phyloP scores from a whole-genome alignment of 371 early-diverging fungal genomes.

The Sanchytrium tribonematis region DNA sequence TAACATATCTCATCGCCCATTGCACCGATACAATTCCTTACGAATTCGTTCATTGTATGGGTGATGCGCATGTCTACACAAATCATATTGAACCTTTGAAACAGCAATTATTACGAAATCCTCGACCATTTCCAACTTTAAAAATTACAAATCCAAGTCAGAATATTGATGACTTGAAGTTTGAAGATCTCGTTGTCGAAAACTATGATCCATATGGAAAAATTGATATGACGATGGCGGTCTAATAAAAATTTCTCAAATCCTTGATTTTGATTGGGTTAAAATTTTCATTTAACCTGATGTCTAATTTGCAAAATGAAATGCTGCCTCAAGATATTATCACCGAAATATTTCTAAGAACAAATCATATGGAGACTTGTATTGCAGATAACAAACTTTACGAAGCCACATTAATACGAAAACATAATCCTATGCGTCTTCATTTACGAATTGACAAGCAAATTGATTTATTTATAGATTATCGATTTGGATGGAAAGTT shows the following conservation, averaged over 20 bases:
- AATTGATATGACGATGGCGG: slow-evolving; percentile 87
- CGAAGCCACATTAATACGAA: not conserved
- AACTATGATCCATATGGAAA: slow-evolving; percentile 69
- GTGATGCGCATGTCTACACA: slow-evolving; percentile 87
- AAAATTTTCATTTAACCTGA: no score
- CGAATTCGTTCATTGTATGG: slow-evolving; percentile 78
- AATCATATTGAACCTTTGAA: slow-evolving; percentile 77
- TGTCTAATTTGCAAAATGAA: no score
- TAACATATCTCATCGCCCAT: slow-evolving; percentile 79
- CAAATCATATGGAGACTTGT: no score
- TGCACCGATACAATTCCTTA: slow-evolving; percentile 62
- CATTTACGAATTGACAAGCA: not conserved
- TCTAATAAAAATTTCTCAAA: slow-evolving; percentile 27
- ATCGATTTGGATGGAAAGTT: not conserved
- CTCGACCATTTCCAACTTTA: slow-evolving; percentile 62
- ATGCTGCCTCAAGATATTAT: no score
- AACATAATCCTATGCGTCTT: not conserved
- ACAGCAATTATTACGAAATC: slow-evolving; percentile 50
- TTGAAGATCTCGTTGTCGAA: slow-evolving; percentile 54
- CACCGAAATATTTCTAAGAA: no score
- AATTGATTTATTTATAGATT: not conserved
- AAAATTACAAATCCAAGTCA: slow-evolving; percentile 16
- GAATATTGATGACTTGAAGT: slow-evolving; percentile 50
- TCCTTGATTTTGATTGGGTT: no score
- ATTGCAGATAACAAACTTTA: no score